phyloP scores from a whole-genome alignment of 768 basidiomycete genomes.

The Tricholoma sp. region DNA sequence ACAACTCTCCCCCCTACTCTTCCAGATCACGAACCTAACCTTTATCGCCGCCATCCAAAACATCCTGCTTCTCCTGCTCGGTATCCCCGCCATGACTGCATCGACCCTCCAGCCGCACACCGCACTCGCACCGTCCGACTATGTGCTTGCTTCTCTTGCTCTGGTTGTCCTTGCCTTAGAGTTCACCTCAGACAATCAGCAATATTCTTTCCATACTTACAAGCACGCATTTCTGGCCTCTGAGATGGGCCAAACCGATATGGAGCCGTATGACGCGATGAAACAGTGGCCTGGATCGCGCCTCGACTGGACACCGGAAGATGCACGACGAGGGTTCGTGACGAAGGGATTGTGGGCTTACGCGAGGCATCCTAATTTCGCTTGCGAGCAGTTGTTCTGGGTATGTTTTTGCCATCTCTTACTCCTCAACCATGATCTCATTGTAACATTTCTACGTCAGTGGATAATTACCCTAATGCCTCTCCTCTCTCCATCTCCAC shows the following conservation, averaged over 20 bases:
- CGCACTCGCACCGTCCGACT: slow-evolving; percentile 54
- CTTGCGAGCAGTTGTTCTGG: slow-evolving; percentile 88
- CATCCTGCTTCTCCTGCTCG: slow-evolving; percentile 68
- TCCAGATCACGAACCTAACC: slow-evolving; percentile 43
- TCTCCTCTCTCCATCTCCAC: slow-evolving; percentile 39
- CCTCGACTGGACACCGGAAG: slow-evolving; percentile 60
- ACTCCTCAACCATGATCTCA: slow-evolving; percentile 1
- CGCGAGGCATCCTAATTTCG: slow-evolving; percentile 88
- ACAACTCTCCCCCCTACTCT: slow-evolving; percentile 39
- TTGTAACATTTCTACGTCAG: slow-evolving; percentile 27
- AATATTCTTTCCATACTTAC: slow-evolving; percentile 77
- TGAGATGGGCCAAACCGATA: slow-evolving; percentile 26
- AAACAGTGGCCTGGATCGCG: slow-evolving; percentile 63
- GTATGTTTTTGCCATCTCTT: slow-evolving; percentile 32
- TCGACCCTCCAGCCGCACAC: slow-evolving; percentile 49
- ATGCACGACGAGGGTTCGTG: slow-evolving; percentile 75
- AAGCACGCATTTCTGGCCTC: slow-evolving; percentile 49
- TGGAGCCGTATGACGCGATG: slow-evolving; percentile 33
- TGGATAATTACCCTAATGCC: slow-evolving; percentile 67
- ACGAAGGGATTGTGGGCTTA: slow-evolving; percentile 85
- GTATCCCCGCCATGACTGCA: slow-evolving; percentile 54
- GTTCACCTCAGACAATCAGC: slow-evolving; percentile 88
- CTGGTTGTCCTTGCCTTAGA: slow-evolving; percentile 61
- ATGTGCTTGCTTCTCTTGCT: slow-evolving; percentile 51
- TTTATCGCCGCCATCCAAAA: slow-evolving; percentile 83